Percentiles rank a stretch among this genome's conserved stretches.
Evolutionary conservation across 345 rosid species (phyloP).

Genomic region (Euphorbia tirucalli): DNA sequence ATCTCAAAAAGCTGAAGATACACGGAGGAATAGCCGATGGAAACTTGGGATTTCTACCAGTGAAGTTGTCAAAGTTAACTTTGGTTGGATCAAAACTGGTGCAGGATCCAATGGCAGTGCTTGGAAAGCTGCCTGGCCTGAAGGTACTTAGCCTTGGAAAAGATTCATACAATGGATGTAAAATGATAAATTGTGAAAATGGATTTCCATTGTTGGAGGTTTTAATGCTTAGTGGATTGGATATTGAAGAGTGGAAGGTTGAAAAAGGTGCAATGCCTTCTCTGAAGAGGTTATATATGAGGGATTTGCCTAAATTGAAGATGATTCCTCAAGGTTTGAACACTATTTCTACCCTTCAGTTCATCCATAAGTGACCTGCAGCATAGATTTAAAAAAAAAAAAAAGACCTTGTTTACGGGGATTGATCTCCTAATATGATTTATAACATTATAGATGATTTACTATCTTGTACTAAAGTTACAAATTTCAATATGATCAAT

Average conservation of each 20-base stretch:
- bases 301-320: neutral
- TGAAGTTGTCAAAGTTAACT: neutral
- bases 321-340: constrained; percentile 6
- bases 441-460: too few relatives aligned
- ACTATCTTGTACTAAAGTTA: too few relatives aligned
- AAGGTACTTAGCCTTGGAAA: neutral
- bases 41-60: neutral
- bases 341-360: neutral
- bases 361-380: too few relatives aligned
- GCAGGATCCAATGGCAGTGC: constrained; percentile 7
- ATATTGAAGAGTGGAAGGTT: constrained; percentile 8
- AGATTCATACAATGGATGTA: neutral
- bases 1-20: neutral
- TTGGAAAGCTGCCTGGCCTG: constrained; percentile 11
- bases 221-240: neutral
- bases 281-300: neutral
- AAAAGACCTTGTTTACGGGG: too few relatives aligned
- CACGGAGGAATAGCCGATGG: neutral
- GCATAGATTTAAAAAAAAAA: too few relatives aligned
- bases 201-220: constrained; percentile 3
- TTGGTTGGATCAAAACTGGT: neutral
- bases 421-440: too few relatives aligned
- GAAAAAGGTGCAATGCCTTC: constrained; percentile 12
- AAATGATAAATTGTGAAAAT: neutral
- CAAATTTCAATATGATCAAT: too few relatives aligned